Conservation (phyloP, 768 basidiomycete genomes). For the Suillus subaureus region DNA sequence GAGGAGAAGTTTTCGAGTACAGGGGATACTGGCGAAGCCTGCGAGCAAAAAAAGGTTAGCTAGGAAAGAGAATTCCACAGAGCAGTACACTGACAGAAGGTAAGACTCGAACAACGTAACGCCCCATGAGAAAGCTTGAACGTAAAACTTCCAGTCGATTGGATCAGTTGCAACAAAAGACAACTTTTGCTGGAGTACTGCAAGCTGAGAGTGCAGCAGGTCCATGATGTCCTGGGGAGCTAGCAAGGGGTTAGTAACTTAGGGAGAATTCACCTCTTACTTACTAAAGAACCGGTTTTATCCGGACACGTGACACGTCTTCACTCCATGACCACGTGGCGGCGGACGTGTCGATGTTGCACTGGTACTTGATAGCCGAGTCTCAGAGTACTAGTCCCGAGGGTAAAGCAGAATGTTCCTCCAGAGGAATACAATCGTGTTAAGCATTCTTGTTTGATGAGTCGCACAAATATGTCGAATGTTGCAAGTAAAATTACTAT, state of each 20-base stretch:
- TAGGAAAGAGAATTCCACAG: neutral
- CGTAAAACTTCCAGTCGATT: conserved; percentile 81
- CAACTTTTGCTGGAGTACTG: conserved; percentile 58
- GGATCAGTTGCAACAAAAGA: conserved; percentile 73
- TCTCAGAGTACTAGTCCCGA: neutral
- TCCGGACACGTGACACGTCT: neutral
- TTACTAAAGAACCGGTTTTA: neutral
- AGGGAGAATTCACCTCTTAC: neutral
- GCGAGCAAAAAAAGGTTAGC: conserved; percentile 6
- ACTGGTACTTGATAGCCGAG: neutral
- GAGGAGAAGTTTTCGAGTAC: conserved; percentile 76
- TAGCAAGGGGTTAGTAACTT: neutral
- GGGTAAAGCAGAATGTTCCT: neutral
- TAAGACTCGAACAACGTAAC: conserved; percentile 88
- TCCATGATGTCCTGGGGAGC: conserved; percentile 47
- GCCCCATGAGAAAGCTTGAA: conserved; percentile 76
- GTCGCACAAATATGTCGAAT: neutral
- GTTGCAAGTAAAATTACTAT: neutral
- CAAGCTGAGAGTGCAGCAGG: conserved; percentile 59
- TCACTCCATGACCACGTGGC: neutral
- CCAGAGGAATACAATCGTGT: neutral
- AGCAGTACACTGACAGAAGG: conserved; percentile 62
- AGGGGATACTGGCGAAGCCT: conserved; percentile 83
- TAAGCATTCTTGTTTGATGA: neutral
- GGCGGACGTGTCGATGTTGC: neutral